Evolutionary conservation across 768 basidiomycete species (phyloP), one percentile per base, ranked within the genome.

Genomic region (Lentinula sp.): DNA sequence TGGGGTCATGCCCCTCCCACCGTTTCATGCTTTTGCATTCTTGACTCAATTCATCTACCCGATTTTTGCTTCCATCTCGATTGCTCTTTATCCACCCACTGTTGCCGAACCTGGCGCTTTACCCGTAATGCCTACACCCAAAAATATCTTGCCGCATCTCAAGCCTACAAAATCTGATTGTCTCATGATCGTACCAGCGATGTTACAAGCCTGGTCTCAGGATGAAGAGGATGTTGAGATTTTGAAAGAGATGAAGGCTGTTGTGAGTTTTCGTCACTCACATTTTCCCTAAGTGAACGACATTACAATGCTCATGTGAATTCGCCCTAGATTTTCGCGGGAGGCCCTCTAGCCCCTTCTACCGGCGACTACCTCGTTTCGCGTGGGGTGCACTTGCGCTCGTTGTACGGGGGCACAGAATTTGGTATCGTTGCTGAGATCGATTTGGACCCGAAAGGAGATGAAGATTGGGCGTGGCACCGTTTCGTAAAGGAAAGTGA

Each of bases 31-130:
- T 0, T 4, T 65, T 9, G 68, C 67, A n/a, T 46, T 68, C 5
- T 49, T 46, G 35, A 28, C 57, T 5, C 72, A 69, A n/a, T 58
- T 71, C 0, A 53, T 57, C 13, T 46, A 43, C 2, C 67, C 67
- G 13, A 35, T 68, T 7, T 54, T 61, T 7, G 52, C 51, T 13
- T 48, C 71, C 4, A 21, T 57, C 16, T 65, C 66, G 1, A n/a
- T 64, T 6, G 63, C 66, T n/a, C 56, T 75, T 7, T 73, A 70
- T 63, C 61, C 73, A 4, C 74, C 74, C 5, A 35, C 18, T 31
- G 57, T 58, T 10, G 39, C 46, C n/a, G 42, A 31, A 1, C 70
- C 65, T 1, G 57, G 48, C 0, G 67, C 64, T 0, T 43, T 65
- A 13, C 71, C 69, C 3, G 43, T 69, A 18, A 50, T 69, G 0